Conservation (phyloP, 192 early-diverging fungal genomes). For the Rhizophagus sp. region DNA sequence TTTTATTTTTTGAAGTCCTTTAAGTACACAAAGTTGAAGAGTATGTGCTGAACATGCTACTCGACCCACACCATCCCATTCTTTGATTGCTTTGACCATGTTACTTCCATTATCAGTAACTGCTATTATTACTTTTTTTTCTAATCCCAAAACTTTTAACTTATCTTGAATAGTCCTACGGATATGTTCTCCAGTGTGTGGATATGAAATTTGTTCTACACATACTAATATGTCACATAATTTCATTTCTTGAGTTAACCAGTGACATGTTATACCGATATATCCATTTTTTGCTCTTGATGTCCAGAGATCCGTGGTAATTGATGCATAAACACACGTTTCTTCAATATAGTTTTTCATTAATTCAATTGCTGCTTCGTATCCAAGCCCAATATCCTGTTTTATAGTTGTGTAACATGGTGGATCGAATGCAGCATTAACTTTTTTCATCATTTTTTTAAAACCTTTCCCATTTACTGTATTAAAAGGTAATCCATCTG, state of each 20-base stretch:
- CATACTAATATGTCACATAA: background rate
- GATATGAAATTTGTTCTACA: background rate
- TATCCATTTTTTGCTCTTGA: background rate
- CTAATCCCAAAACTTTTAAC: background rate
- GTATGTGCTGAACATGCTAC: slow-evolving; percentile 3
- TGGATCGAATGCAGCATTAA: background rate
- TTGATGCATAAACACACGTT: background rate
- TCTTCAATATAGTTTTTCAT: background rate
- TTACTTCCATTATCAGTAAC: slow-evolving; percentile 9
- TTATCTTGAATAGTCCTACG: background rate
- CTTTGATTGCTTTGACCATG: too few relatives aligned
- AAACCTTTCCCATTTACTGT: background rate
- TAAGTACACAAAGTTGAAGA: background rate
- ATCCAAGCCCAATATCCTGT: background rate
- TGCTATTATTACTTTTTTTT: background rate
- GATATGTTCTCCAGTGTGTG: background rate
- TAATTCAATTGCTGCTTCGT: background rate
- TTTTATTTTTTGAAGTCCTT: background rate
- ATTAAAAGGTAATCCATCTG: background rate
- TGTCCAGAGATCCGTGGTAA: slow-evolving; percentile 15
- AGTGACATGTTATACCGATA: slow-evolving; percentile 16
- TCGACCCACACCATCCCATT: background rate
- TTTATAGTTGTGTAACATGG: background rate
- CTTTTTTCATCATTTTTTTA: background rate
- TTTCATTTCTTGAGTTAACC: slow-evolving; percentile 3